A percentile compares a stretch with the other conserved stretches of the same genome.
Evolutionary conservation across 2,329 filamentous ascomycete species (phyloP).

Genomic region (Microsporum audouinii): DNA sequence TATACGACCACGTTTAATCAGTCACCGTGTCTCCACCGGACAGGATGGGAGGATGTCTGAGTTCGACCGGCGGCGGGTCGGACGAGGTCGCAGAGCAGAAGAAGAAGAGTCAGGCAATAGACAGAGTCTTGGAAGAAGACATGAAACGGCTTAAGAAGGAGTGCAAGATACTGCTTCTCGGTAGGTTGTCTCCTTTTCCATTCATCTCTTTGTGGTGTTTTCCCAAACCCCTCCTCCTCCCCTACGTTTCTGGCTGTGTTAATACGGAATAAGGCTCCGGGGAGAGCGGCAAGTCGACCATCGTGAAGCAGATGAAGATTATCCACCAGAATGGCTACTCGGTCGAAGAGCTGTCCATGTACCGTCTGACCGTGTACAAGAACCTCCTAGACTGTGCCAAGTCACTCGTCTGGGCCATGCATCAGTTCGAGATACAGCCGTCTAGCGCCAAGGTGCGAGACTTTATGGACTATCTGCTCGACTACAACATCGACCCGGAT

Average conservation of each 20-base stretch:
- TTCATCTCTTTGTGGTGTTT: background rate
- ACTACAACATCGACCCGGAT: conserved; percentile 83
- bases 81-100: conserved; percentile 77
- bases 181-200: conserved; percentile 43
- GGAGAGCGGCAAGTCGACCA: conserved; percentile 97
- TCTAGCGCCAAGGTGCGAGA: conserved; percentile 59
- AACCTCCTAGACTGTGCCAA: conserved; percentile 96
- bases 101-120: conserved; percentile 93
- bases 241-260: too few relatives aligned
- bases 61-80: conserved; percentile 44
- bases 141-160: conserved; percentile 83
- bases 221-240: too few relatives aligned
- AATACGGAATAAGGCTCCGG: conserved; percentile 59
- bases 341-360: conserved; percentile 83
- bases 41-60: conserved; percentile 86
- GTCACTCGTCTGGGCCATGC: conserved; percentile 80
- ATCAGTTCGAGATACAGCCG: conserved; percentile 78
- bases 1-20: background rate
- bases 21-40: background rate
- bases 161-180: conserved; percentile 95
- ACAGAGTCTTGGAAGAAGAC: conserved; percentile 87
- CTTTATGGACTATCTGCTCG: conserved; percentile 66
- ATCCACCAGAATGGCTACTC: conserved; percentile 98
- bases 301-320: conserved; percentile 99
- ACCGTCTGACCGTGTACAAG: conserved; percentile 94